Evolutionary conservation across 1,284 basidiomycete genomes (phyloP).

Genomic region (Ustilago trichophora): DNA sequence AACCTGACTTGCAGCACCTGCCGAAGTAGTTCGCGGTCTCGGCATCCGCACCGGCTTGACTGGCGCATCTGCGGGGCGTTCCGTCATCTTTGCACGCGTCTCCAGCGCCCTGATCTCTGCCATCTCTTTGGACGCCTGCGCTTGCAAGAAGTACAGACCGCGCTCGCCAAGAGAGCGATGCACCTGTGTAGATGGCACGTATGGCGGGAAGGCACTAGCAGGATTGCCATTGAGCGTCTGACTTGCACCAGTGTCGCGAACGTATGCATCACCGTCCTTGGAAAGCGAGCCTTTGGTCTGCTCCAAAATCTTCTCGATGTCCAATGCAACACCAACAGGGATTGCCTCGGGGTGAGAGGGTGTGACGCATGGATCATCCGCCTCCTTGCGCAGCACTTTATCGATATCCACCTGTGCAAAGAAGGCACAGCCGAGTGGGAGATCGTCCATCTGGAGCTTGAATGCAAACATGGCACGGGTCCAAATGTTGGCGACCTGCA

Average conservation of each 20-base stretch:
- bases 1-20: neutral
- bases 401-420: conserved; percentile 98
- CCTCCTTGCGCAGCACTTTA: conserved; percentile 90
- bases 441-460: conserved; percentile 91
- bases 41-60: neutral
- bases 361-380: conserved; percentile 93
- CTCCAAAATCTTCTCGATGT: conserved; percentile 76
- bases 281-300: conserved; percentile 63
- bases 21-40: conserved; percentile 4
- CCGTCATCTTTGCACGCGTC: conserved; percentile 44
- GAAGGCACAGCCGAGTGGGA: conserved; percentile 89
- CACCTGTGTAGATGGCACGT: conserved; percentile 48
- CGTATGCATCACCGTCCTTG: conserved; percentile 12
- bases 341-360: conserved; percentile 87
- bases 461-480: conserved; percentile 90
- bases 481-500: conserved; percentile 97
- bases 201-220: conserved; percentile 23
- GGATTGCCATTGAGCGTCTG: neutral
- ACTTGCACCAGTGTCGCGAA: neutral
- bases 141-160: conserved; percentile 61
- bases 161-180: conserved; percentile 59
- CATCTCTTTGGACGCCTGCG: conserved; percentile 61
- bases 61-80: conserved; percentile 8
- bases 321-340: conserved; percentile 82
- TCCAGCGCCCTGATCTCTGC: conserved; percentile 62